phyloP scores from a whole-genome alignment of 495 filamentous ascomycete genomes.

The Corynascus novoguineensis region DNA sequence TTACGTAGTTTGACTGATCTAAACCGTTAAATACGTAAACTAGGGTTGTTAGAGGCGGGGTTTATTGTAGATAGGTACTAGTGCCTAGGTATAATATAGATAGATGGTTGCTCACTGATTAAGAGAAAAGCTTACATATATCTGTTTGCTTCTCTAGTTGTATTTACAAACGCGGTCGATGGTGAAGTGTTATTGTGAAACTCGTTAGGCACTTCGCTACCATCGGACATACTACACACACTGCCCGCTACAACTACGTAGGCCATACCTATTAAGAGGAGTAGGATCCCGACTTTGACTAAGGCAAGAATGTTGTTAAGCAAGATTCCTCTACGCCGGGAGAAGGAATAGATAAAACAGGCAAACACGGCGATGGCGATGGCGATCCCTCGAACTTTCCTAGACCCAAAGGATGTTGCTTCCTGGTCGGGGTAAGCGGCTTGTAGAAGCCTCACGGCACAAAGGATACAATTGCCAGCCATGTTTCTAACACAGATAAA shows the following conservation, averaged over 20 bases:
- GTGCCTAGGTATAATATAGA: neutral
- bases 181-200: neutral
- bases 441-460: neutral
- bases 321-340: neutral
- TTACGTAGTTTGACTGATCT: neutral
- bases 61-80: too few relatives aligned
- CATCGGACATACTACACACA: neutral
- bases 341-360: neutral
- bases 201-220: neutral
- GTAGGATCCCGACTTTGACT: neutral
- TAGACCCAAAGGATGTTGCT: neutral
- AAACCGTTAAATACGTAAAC: neutral
- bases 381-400: neutral
- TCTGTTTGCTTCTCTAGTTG: neutral
- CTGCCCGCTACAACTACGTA: neutral
- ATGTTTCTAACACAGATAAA: neutral
- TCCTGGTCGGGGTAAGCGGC: neutral
- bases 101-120: neutral
- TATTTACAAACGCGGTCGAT: neutral
- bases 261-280: neutral
- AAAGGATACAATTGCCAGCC: neutral
- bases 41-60: neutral
- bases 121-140: neutral
- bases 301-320: neutral
- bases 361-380: neutral